Evolutionary conservation across 805 yeast genomes (phyloP).

Genomic region (Pichia rugopelliculosa): DNA sequence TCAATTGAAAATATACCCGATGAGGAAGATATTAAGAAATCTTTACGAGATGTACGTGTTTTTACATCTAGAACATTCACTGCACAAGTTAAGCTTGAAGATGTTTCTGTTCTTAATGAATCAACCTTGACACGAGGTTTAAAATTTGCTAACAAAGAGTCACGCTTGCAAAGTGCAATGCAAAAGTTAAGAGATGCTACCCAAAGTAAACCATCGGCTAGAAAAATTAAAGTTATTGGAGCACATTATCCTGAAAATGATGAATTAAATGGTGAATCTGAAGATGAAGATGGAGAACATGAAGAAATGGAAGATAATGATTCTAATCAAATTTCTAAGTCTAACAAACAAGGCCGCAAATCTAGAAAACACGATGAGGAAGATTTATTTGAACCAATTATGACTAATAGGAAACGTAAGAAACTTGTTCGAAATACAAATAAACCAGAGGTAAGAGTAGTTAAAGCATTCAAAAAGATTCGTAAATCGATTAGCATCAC

Average conservation of each 20-base stretch:
- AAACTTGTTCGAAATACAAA: constrained; percentile 13
- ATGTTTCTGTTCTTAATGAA: constrained; percentile 7
- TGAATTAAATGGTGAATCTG: background rate
- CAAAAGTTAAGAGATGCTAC: background rate
- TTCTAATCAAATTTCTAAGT: background rate
- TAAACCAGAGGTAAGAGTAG: constrained; percentile 13
- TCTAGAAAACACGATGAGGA: background rate
- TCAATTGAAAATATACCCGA: constrained; percentile 15
- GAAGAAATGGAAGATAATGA: background rate
- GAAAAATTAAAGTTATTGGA: background rate
- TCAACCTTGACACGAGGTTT: constrained; percentile 6
- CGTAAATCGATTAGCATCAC: constrained; percentile 21
- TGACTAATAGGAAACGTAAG: constrained; percentile 26
- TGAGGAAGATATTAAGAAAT: constrained; percentile 8
- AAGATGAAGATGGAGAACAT: background rate
- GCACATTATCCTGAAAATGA: background rate
- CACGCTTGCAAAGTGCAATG: constrained; percentile 8
- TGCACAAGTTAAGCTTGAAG: constrained; percentile 8
- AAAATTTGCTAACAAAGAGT: constrained; percentile 11
- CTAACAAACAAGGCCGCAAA: background rate
- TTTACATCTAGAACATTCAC: constrained; percentile 6
- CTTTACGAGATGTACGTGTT: background rate
- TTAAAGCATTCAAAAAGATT: constrained; percentile 15
- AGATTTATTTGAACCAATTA: constrained; percentile 23
- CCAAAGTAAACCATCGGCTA: background rate